Evolutionary conservation across 169 alveolate genomes (phyloP).

Genomic region (Amoebophrya sp.): DNA sequence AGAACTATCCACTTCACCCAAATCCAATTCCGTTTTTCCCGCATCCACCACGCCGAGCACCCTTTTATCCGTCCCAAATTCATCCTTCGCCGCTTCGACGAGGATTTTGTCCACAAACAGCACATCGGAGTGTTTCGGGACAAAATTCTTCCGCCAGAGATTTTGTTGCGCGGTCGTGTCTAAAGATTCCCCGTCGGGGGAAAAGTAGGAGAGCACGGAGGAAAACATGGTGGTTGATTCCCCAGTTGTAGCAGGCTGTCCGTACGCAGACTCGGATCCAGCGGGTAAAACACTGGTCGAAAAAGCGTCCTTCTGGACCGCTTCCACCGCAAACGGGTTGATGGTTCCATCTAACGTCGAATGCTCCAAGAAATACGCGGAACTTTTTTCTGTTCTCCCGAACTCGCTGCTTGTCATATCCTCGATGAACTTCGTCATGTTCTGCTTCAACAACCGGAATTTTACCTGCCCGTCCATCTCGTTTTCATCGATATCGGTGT

Average conservation of each 20-base stretch:
- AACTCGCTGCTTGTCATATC: background rate
- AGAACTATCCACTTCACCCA: background rate
- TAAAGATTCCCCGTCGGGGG: background rate
- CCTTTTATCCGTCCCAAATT: background rate
- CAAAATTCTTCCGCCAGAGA: background rate
- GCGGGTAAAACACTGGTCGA: background rate
- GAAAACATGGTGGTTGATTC: background rate
- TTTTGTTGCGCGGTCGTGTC: too few relatives aligned
- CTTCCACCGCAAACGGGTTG: constrained; percentile 1
- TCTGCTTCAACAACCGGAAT: background rate
- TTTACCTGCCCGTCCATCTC: background rate
- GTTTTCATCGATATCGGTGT: background rate
- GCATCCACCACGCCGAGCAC: background rate
- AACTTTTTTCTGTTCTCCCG: background rate
- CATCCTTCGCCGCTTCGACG: background rate
- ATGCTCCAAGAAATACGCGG: background rate
- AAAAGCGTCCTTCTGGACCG: background rate
- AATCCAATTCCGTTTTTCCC: background rate
- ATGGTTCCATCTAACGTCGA: background rate
- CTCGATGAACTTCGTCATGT: background rate
- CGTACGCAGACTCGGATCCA: background rate
- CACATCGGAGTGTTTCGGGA: background rate
- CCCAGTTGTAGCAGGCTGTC: background rate
- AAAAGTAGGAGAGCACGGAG: background rate
- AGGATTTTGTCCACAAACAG: constrained; percentile 9